Evolutionary conservation across 2,329 filamentous ascomycete genomes (phyloP), one percentile per base, ranked within the genome.

Genomic region (Penicillium olsonii): DNA sequence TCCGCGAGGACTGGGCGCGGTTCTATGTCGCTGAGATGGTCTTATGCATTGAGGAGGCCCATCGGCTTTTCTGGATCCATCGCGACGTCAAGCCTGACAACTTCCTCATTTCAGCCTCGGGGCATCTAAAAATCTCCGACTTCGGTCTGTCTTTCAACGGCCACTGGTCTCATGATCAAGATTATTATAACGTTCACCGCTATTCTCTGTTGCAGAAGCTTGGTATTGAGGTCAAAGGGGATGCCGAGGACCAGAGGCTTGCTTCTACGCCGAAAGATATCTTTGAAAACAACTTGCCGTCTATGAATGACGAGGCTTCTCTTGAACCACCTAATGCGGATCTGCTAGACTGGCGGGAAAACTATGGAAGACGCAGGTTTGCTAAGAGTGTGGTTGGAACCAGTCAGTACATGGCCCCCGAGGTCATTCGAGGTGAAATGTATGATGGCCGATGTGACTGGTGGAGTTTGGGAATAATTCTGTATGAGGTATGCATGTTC

Each of bases 21-120:
- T 96, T 89, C 77, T 97, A 97, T 67, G 78, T 95, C 51, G 91
- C 92, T 1, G 92, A 99, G 73, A 97, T 97, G 91, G 87, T 97
- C 45, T 76, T 96, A 4, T 95, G 91, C 62, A 87, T 99, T 19
- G 92, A 97, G 70, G 92, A 96, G 69, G 88, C 90, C 0, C 92
- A 97, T 75, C 83, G 83, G 11, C 83, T 96, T 60, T 83, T 83
- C 42, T 96, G 91, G 80, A 96, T 99, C 40, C 94, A 99, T 68
- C 87, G 92, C 15, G 94, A 97, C 70, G 84, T 97, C 67, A 99
- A 99, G 69, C 94, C 92, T 0, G 92, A 97, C 76, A 99, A 99
- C 63, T 97, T 99, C 63, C 79, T 97, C 24, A 91, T 97, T 61
- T 89, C 88, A 8, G 82, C 88, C 0, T 87, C 88, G 15, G 92